phyloP scores from a whole-genome alignment of 208 protist species.

The Naegleria lovaniensis region DNA sequence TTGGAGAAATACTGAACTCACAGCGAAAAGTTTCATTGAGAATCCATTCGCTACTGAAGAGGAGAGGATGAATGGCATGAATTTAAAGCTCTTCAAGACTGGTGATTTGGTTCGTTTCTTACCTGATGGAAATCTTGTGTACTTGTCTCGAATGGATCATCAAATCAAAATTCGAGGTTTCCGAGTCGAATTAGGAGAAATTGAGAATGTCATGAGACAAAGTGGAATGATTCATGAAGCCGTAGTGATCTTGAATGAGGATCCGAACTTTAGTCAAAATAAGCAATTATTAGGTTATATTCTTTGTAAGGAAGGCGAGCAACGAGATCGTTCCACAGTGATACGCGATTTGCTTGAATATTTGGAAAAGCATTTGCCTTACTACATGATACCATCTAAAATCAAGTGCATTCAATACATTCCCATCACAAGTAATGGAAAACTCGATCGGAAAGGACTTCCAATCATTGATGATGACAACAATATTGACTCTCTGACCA shows the following conservation, averaged over 20 bases:
- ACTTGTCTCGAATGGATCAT: conserved; percentile 33
- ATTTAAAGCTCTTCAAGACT: conserved; percentile 31
- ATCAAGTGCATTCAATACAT: not conserved
- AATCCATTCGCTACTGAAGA: not conserved
- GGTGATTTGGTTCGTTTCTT: conserved; percentile 35
- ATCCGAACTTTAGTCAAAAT: not conserved
- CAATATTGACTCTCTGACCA: not conserved
- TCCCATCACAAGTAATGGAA: not conserved
- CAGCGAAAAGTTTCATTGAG: not conserved
- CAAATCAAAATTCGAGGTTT: conserved; percentile 45
- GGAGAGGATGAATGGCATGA: not conserved
- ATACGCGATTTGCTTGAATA: not conserved
- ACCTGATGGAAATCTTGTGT: not conserved
- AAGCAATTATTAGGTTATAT: not conserved
- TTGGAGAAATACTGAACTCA: not conserved
- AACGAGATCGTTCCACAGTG: not conserved
- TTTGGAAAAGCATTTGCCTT: not conserved
- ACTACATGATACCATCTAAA: not conserved
- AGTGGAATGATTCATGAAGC: not conserved
- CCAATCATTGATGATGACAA: not conserved
- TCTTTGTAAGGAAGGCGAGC: not conserved
- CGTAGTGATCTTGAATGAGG: not conserved
- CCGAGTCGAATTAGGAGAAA: conserved; percentile 33
- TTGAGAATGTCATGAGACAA: not conserved
- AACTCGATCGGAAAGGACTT: not conserved